These are phyloP conservation scores for Avena insularis DNA, from an alignment of 176 grass and related monocot genomes.

Conservation along the genomic window DNA sequence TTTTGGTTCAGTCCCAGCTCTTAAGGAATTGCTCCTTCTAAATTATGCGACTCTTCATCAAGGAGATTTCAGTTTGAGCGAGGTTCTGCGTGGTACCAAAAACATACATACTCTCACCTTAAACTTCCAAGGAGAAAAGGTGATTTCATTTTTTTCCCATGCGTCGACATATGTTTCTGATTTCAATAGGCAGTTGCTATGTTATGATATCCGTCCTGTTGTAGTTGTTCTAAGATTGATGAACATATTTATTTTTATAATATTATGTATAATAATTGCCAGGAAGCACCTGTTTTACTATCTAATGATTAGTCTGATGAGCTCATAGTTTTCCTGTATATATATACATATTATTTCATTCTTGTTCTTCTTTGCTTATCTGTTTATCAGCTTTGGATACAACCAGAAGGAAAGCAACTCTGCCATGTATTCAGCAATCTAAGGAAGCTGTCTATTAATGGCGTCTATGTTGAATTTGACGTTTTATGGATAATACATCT, in stretches of 20 bases:
- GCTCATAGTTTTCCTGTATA: background rate
- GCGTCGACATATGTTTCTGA: background rate
- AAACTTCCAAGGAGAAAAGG: slow-evolving; percentile 29
- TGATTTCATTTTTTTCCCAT: background rate
- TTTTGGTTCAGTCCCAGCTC: background rate
- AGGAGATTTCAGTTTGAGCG: background rate
- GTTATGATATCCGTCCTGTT: background rate
- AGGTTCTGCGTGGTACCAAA: background rate
- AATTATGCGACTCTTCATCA: background rate
- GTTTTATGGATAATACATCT: slow-evolving; percentile 30
- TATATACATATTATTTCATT: background rate
- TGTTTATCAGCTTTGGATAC: slow-evolving; percentile 32
- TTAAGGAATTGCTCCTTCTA: background rate
- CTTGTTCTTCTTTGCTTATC: background rate
- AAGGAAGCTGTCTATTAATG: background rate
- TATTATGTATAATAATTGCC: background rate
- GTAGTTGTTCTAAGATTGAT: background rate
- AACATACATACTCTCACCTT: slow-evolving; percentile 7
- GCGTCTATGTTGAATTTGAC: slow-evolving; percentile 34
- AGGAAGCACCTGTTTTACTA: background rate
- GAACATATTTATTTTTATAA: background rate
- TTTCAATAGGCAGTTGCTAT: background rate
- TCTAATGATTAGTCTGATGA: background rate
- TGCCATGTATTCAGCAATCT: background rate
- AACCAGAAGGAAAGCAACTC: slow-evolving; percentile 33